phyloP scores from a whole-genome alignment of 1,284 basidiomycete species.

The Ganoderma lucidum region DNA sequence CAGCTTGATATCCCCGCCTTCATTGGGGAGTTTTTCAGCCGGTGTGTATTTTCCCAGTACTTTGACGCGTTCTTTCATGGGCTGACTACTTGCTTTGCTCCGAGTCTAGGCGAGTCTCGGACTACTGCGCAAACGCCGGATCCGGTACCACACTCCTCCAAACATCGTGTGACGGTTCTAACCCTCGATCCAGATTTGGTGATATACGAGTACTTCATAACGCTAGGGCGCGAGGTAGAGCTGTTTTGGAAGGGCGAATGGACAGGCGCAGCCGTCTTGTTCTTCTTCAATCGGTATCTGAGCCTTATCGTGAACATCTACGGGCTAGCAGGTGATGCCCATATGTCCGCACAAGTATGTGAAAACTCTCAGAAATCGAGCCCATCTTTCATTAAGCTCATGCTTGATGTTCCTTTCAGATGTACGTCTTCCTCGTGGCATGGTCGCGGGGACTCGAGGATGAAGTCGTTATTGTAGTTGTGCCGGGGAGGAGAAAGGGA shows the following conservation, averaged over 20 bases:
- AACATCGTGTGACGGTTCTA: background rate
- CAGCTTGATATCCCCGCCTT: background rate
- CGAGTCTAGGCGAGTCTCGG: background rate
- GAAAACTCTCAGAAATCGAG: background rate
- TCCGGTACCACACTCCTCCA: background rate
- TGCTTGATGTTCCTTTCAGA: background rate
- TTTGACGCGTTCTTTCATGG: background rate
- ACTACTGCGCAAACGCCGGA: constrained; percentile 14
- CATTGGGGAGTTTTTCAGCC: background rate
- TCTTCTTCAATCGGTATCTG: background rate
- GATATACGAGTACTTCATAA: constrained; percentile 19
- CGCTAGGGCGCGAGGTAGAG: constrained; percentile 8
- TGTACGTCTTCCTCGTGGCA: background rate
- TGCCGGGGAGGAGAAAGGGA: background rate
- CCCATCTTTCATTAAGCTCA: background rate
- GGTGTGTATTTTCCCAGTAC: background rate
- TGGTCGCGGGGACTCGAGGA: background rate
- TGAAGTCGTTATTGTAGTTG: background rate
- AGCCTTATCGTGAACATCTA: background rate
- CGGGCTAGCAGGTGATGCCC: background rate
- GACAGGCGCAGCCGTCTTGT: background rate
- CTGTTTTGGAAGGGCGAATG: background rate
- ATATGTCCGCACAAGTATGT: background rate
- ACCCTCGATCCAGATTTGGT: background rate
- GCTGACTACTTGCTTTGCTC: background rate